Evolutionary conservation across 2,329 filamentous ascomycete species (phyloP), one percentile per base, ranked within the genome.

Genomic region (Alternaria gaisen): DNA sequence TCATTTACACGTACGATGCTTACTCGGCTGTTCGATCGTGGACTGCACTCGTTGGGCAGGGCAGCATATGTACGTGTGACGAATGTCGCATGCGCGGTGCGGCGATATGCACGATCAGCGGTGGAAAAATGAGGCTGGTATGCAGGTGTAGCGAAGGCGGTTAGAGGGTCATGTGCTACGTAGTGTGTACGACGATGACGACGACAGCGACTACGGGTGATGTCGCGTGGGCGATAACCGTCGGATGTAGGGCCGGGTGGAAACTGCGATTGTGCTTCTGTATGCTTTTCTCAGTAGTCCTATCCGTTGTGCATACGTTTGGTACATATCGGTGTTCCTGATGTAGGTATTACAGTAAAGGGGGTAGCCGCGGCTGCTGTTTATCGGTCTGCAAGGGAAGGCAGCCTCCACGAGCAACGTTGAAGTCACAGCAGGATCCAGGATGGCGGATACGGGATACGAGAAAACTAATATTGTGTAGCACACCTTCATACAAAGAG

Each of bases 131-230:
- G 40, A 58, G 56, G 41, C 41, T 53, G 41, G 14, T 38, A 28
- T 58, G 56, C 56, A 58, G 50, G 56, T 58, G 40, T 47, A 58
- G 48, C 50, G 41, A 56, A 40, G 54, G 14, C 22, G 42, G 42
- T 47, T 40, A 58, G 20, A 36, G 24, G 32, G 46, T 53, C 50
- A 53, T 53, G 50, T 53, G 50, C 40, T 53, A 42, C 36, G 36
- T 36, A 24, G 46, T 32, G 32, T 36, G 16, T 16, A 36, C 30
- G 46, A 36, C 20, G 5, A 48, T 18, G 12, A 36, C 46, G 3
- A 36, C 46, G 46, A 36, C 20, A 2, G 32, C 46, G 30, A 36
- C 46, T 3, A 36, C 30, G 30, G 46, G 46, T 50, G 30, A 18
- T 36, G 5, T 50, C 46, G 46, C 46, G 20, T 50, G 46, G n/a